These are phyloP conservation scores for Phaseolus lunatus DNA, from an alignment of 306 rosid genomes.

Conservation along the genomic window DNA sequence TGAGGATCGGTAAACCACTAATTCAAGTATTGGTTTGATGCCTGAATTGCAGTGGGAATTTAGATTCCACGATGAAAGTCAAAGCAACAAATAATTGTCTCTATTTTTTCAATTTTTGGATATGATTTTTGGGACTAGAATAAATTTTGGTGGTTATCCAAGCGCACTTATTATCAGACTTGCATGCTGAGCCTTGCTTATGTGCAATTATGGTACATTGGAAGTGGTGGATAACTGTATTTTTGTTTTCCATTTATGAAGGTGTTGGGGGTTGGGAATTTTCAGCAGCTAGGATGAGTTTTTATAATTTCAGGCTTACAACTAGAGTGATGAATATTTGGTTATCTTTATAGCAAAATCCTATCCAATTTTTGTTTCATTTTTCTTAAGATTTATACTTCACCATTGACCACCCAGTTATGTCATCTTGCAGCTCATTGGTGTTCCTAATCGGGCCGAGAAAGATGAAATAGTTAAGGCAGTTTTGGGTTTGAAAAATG, in stretches of 20 bases:
- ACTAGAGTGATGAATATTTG: conserved; percentile 24
- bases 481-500: conserved; percentile 79
- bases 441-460: conserved; percentile 86
- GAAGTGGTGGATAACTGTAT: neutral
- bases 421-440: conserved; percentile 75
- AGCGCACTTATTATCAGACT: neutral
- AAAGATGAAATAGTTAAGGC: conserved; percentile 98
- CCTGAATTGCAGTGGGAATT: neutral
- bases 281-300: conserved; percentile 32
- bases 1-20: neutral
- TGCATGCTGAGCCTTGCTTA: neutral
- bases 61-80: too few relatives aligned
- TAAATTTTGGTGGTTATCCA: too few relatives aligned
- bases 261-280: conserved; percentile 30
- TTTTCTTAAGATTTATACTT: conserved; percentile 39
- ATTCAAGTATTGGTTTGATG: conserved; percentile 2
- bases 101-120: too few relatives aligned
- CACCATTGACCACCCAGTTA: conserved; percentile 34
- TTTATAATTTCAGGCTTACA: conserved; percentile 19
- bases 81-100: too few relatives aligned
- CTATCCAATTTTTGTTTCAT: conserved; percentile 18
- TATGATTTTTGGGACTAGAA: too few relatives aligned
- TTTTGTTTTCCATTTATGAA: conserved; percentile 6
- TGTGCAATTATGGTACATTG: conserved; percentile 12
- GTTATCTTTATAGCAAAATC: conserved; percentile 15